Evolutionary conservation across 106 monocot species (phyloP).

Genomic region (Dendrobium catenatum): DNA sequence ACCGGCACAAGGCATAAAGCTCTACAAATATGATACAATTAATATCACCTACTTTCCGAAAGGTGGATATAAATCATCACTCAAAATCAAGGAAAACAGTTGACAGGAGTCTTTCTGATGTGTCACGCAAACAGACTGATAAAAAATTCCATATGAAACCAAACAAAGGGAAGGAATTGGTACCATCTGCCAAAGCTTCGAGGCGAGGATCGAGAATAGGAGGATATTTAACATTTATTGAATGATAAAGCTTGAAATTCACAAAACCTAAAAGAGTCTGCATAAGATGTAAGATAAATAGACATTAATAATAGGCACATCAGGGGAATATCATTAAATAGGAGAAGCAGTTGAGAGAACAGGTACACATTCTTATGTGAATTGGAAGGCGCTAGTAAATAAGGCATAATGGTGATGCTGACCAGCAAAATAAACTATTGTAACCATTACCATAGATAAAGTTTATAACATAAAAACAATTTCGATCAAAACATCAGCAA

Average conservation of each 20-base stretch:
- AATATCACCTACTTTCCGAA: not conserved
- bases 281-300: constrained; percentile 15
- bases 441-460: not conserved
- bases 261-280: constrained; percentile 94
- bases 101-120: not conserved
- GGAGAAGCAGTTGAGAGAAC: not conserved
- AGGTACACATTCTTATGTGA: not conserved
- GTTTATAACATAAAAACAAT: not conserved
- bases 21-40: constrained; percentile 33
- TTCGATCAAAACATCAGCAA: too few relatives aligned
- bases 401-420: not conserved
- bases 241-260: constrained; percentile 93
- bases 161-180: constrained; percentile 10
- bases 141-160: not conserved
- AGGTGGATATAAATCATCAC: not conserved
- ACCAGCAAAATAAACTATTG: not conserved
- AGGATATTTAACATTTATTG: constrained; percentile 84
- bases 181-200: constrained; percentile 96
- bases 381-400: not conserved
- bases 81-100: not conserved
- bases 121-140: not conserved
- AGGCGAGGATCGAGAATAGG: constrained; percentile 84
- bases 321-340: not conserved
- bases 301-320: not conserved
- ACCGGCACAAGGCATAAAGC: constrained; percentile 75